These are phyloP conservation scores for Suillus lakei DNA, from an alignment of 768 basidiomycete species.

Conservation along the genomic window DNA sequence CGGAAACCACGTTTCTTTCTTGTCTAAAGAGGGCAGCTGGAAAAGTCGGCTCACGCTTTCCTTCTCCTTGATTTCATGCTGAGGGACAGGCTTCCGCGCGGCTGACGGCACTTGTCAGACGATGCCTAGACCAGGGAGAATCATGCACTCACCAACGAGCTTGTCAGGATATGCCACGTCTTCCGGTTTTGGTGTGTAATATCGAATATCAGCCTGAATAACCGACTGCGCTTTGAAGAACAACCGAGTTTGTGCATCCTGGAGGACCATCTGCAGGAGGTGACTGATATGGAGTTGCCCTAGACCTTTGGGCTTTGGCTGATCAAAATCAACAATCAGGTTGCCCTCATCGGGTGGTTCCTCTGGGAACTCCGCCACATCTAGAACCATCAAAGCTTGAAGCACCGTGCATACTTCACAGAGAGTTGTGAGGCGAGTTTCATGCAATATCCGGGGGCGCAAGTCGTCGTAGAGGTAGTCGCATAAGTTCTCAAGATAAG, in stretches of 20 bases:
- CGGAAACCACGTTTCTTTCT: constrained; percentile 90
- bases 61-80: constrained; percentile 63
- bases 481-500: constrained; percentile 89
- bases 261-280: constrained; percentile 86
- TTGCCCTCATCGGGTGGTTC: constrained; percentile 38
- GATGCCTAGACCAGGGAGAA: not conserved
- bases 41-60: constrained; percentile 73
- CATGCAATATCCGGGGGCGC: constrained; percentile 93
- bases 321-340: constrained; percentile 46
- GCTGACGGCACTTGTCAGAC: constrained; percentile 35
- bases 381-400: constrained; percentile 94
- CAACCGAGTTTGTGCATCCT: constrained; percentile 94
- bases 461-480: constrained; percentile 96
- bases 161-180: constrained; percentile 90
- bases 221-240: constrained; percentile 97
- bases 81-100: constrained; percentile 47
- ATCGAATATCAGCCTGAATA: constrained; percentile 86
- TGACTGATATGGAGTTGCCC: constrained; percentile 77
- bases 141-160: constrained; percentile 59
- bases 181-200: constrained; percentile 75
- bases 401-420: constrained; percentile 97
- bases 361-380: constrained; percentile 53
- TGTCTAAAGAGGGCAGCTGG: constrained; percentile 69
- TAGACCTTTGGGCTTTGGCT: constrained; percentile 44
- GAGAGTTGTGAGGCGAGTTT: constrained; percentile 82